phyloP scores from a whole-genome alignment of 169 alveolate genomes.

The Plasmodium fragile region DNA sequence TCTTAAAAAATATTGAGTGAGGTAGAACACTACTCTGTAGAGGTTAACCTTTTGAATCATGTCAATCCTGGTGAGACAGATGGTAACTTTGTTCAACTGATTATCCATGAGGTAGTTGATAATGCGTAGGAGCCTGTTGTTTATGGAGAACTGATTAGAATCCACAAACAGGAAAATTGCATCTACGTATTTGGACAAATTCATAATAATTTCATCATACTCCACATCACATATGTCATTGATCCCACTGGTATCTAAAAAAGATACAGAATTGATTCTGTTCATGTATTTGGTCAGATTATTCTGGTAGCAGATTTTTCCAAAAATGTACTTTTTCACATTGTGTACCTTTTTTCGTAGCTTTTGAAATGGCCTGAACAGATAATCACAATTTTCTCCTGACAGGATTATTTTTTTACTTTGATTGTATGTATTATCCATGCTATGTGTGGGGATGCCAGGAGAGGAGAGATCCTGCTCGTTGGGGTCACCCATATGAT shows the following conservation, averaged over 20 bases:
- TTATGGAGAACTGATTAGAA: conserved; percentile 44
- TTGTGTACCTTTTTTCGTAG: conserved; percentile 19
- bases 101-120: conserved; percentile 51
- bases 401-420: conserved; percentile 34
- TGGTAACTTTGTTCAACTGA: conserved; percentile 52
- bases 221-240: conserved; percentile 20
- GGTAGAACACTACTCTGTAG: conserved; percentile 45
- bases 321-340: conserved; percentile 45
- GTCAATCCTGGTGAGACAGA: conserved; percentile 54
- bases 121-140: conserved; percentile 32
- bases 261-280: conserved; percentile 60
- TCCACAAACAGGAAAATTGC: conserved; percentile 38
- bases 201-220: conserved; percentile 48
- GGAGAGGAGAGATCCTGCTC: not conserved
- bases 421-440: not conserved
- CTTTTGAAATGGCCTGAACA: conserved; percentile 46
- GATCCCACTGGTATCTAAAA: conserved; percentile 64
- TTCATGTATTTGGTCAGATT: conserved; percentile 60
- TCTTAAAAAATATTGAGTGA: conserved; percentile 57
- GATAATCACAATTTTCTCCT: conserved; percentile 47
- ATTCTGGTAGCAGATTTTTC: conserved; percentile 63
- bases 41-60: conserved; percentile 15
- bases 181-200: conserved; percentile 58
- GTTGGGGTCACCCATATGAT: not conserved
- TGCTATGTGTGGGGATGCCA: not conserved